A percentile compares a stretch with the other conserved stretches of the same genome.
phyloP scores from a whole-genome alignment of 441 rosid species.

The Bruguiera hainesii region DNA sequence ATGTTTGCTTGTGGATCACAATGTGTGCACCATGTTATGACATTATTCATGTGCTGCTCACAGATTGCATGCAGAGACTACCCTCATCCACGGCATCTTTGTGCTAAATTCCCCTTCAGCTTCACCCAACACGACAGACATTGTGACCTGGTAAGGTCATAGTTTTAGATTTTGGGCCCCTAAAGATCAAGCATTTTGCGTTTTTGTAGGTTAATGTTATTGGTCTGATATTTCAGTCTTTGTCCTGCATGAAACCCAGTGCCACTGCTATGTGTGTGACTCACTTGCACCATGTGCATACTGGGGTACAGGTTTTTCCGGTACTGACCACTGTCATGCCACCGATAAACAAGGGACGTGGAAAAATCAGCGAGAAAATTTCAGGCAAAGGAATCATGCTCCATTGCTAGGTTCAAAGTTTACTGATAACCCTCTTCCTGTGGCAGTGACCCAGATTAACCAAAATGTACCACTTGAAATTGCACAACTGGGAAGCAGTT shows the following conservation, averaged over 20 bases:
- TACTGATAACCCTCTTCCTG: conserved; percentile 17
- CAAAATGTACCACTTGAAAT: conserved; percentile 24
- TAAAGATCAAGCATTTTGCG: not conserved
- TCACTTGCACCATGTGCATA: conserved; percentile 61
- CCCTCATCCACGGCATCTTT: conserved; percentile 82
- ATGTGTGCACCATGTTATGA: conserved; percentile 4
- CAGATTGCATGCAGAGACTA: conserved; percentile 94
- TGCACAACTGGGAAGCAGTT: conserved; percentile 15
- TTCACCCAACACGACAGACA: conserved; percentile 54
- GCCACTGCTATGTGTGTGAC: conserved; percentile 93
- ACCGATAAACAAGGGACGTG: conserved; percentile 63
- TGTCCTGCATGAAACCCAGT: conserved; percentile 41
- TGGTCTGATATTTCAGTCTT: conserved; percentile 7
- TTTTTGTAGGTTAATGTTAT: not conserved
- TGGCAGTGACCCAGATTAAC: conserved; percentile 21
- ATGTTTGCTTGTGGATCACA: not conserved
- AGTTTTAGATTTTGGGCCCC: not conserved
- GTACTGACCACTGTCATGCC: conserved; percentile 76
- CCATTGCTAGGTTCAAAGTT: conserved; percentile 24
- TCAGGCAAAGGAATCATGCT: conserved; percentile 32
- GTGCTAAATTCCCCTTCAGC: conserved; percentile 60
- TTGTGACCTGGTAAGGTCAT: conserved; percentile 56
- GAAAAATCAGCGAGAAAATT: conserved; percentile 52
- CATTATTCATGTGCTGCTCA: conserved; percentile 24
- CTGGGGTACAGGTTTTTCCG: conserved; percentile 53